Evolutionary conservation across 495 filamentous ascomycete species (phyloP).

Genomic region (Talaromyces thailandensis): DNA sequence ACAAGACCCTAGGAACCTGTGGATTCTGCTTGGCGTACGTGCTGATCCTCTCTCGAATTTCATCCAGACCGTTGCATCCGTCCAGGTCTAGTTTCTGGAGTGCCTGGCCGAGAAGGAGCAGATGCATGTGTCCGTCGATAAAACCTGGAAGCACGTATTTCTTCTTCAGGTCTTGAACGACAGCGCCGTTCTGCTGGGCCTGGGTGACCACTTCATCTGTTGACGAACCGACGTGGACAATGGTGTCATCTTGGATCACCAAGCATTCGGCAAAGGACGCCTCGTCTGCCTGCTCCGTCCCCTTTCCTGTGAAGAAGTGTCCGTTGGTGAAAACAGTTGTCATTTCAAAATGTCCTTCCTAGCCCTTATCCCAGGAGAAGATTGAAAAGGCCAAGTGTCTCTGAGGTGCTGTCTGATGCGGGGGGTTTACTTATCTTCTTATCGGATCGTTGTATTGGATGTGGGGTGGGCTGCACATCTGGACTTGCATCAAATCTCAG

Average conservation of each 20-base stretch:
- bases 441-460: neutral
- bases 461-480: neutral
- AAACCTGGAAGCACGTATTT: constrained; percentile 51
- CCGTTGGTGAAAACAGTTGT: constrained; percentile 35
- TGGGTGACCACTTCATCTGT: constrained; percentile 21
- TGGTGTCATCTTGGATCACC: constrained; percentile 25
- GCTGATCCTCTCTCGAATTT: constrained; percentile 43
- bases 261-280: constrained; percentile 30
- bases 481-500: neutral
- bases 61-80: constrained; percentile 40
- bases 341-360: constrained; percentile 13
- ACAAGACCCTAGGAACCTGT: constrained; percentile 39
- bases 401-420: neutral
- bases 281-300: constrained; percentile 13
- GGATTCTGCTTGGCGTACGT: constrained; percentile 42
- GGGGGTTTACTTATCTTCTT: neutral
- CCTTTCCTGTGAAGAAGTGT: constrained; percentile 31
- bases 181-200: constrained; percentile 19
- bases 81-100: constrained; percentile 48
- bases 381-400: neutral
- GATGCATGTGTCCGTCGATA: constrained; percentile 56
- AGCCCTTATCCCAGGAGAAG: neutral
- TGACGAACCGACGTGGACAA: constrained; percentile 33
- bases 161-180: constrained; percentile 33
- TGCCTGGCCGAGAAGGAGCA: constrained; percentile 51